A percentile compares a stretch with the other conserved stretches of the same genome.
Conservation (phyloP, 179 eudicot genomes). For the Amaranthus tricolor region DNA sequence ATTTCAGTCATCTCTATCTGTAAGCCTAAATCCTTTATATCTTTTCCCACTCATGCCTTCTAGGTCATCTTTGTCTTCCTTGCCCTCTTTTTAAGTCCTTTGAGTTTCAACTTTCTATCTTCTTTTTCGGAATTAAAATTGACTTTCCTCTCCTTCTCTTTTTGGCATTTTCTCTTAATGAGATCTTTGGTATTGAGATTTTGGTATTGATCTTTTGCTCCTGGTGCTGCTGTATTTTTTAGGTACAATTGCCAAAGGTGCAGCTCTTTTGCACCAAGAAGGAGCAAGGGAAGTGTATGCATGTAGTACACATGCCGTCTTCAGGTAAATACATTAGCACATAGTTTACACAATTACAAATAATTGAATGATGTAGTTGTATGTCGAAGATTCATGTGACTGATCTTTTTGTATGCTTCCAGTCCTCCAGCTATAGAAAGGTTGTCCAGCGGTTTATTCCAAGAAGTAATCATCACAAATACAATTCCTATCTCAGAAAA, state of each 20-base stretch:
- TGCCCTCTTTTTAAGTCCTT: too few species aligned
- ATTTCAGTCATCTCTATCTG: too few species aligned
- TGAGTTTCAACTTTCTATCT: too few species aligned
- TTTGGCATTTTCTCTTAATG: neutral
- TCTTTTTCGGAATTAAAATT: neutral
- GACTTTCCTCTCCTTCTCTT: neutral
- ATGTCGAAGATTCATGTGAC: neutral
- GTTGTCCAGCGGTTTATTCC: constrained; percentile 89
- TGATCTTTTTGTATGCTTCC: constrained; percentile 21
- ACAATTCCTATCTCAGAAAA: constrained; percentile 75
- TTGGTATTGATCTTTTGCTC: neutral
- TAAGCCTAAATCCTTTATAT: too few species aligned
- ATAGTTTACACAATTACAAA: neutral
- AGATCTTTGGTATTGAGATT: neutral
- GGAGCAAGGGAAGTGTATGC: constrained; percentile 96
- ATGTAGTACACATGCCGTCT: constrained; percentile 89
- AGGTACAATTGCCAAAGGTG: constrained; percentile 89
- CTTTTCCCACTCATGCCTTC: too few species aligned
- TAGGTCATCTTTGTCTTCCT: too few species aligned
- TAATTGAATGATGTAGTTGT: neutral
- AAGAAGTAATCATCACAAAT: constrained; percentile 90
- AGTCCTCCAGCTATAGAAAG: constrained; percentile 98
- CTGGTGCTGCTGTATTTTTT: constrained; percentile 9
- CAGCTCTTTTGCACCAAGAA: constrained; percentile 72
- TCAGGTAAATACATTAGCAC: constrained; percentile 45